These are phyloP conservation scores for Cocos nucifera DNA, from an alignment of 176 grass and related monocot genomes.

Conservation along the genomic window DNA sequence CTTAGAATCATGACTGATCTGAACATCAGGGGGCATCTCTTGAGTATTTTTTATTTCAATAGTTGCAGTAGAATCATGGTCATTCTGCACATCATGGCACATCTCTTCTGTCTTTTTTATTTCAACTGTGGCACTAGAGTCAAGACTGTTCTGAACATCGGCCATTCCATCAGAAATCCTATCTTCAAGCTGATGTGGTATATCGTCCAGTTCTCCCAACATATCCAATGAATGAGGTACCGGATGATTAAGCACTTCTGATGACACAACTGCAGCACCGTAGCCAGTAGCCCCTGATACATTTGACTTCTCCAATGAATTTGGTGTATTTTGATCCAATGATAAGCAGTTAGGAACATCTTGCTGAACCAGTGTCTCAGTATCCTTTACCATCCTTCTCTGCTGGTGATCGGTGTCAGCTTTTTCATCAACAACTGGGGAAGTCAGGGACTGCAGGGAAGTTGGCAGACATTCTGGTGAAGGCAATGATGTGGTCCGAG, in stretches of 20 bases:
- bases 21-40: too few species aligned
- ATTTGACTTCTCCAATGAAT: conserved; percentile 23
- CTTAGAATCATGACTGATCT: too few species aligned
- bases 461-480: conserved; percentile 29
- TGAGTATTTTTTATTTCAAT: too few species aligned
- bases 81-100: neutral
- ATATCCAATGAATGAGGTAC: conserved; percentile 20
- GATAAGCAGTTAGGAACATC: conserved; percentile 11
- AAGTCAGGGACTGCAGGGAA: conserved; percentile 18
- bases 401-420: conserved; percentile 20
- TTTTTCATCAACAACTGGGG: conserved; percentile 19
- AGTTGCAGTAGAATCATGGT: neutral
- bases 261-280: conserved; percentile 16
- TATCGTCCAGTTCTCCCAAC: conserved; percentile 9
- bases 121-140: conserved; percentile 9
- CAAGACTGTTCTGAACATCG: conserved; percentile 22
- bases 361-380: conserved; percentile 16
- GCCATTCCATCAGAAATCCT: conserved; percentile 5
- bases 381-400: conserved; percentile 15
- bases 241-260: conserved; percentile 11
- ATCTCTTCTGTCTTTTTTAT: conserved; percentile 15
- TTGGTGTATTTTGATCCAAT: conserved; percentile 13
- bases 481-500: conserved; percentile 10
- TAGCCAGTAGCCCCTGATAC: conserved; percentile 16
- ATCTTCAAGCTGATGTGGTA: conserved; percentile 12